A percentile compares a stretch with the other conserved stretches of the same genome.
Conservation (phyloP, 495 filamentous ascomycete species). For the Cercophora scortea region DNA sequence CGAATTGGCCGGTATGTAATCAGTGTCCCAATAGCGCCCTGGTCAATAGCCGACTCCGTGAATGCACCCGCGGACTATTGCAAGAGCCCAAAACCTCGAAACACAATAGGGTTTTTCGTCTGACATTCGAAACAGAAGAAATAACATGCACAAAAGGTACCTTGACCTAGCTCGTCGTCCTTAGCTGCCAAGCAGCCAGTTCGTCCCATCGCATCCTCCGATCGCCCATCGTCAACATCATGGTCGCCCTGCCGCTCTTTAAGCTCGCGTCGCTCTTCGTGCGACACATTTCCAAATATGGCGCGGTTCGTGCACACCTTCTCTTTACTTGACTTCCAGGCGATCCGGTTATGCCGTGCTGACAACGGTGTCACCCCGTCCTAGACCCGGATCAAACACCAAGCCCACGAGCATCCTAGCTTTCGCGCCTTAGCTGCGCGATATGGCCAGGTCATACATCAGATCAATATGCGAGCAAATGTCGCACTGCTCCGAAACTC, state of each 20-base stretch:
- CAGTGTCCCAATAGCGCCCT: no score
- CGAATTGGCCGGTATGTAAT: no score
- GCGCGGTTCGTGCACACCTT: conserved; percentile 32
- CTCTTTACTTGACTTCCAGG: not conserved
- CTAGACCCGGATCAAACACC: conserved; percentile 87
- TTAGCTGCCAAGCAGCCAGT: no score
- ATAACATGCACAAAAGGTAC: no score
- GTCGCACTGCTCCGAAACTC: conserved; percentile 77
- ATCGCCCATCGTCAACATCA: conserved; percentile 13
- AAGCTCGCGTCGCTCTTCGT: conserved; percentile 42
- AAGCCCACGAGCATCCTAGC: conserved; percentile 87
- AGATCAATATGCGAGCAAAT: conserved; percentile 86
- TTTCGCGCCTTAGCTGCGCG: conserved; percentile 72
- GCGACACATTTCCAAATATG: conserved; percentile 53
- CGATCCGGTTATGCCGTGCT: not conserved
- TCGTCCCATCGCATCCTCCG: no score
- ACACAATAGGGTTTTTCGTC: no score
- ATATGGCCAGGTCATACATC: conserved; percentile 72
- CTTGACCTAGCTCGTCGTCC: no score
- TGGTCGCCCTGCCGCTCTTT: conserved; percentile 45
- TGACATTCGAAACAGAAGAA: no score
- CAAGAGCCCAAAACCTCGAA: no score
- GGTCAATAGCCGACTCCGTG: no score
- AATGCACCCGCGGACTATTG: no score
- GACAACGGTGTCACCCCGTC: not conserved